These are phyloP conservation scores for Circinella umbellata DNA, from an alignment of 371 early-diverging fungal species.

Conservation along the genomic window DNA sequence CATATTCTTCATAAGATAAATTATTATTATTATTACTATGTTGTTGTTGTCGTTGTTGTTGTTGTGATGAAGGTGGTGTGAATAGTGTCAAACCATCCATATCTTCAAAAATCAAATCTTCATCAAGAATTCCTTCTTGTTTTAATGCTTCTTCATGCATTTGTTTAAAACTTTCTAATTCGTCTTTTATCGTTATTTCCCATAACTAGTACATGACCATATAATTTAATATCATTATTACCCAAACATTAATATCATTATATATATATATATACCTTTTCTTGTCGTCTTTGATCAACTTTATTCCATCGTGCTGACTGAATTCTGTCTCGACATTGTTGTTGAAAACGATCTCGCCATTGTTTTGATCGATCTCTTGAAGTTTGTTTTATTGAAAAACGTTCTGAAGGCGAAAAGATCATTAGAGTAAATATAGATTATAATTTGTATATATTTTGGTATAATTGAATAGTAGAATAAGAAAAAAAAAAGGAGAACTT, in stretches of 20 bases:
- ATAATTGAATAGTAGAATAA: too few species aligned
- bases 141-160: slow-evolving; percentile 20
- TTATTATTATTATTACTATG: not conserved
- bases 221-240: not conserved
- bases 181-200: slow-evolving; percentile 8
- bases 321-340: slow-evolving; percentile 18
- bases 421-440: too few species aligned
- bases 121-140: slow-evolving; percentile 13
- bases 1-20: not conserved
- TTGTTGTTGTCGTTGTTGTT: not conserved
- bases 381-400: slow-evolving; percentile 1
- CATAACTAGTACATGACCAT: not conserved
- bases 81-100: not conserved
- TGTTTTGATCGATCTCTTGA: slow-evolving; percentile 5
- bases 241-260: not conserved
- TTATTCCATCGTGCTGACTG: slow-evolving; percentile 7
- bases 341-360: slow-evolving; percentile 16
- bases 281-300: slow-evolving; percentile 11
- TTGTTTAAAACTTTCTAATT: slow-evolving; percentile 18
- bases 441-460: too few species aligned
- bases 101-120: slow-evolving; percentile 9
- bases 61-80: not conserved
- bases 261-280: slow-evolving; percentile 6
- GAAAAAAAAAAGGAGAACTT: too few species aligned
- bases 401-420: not conserved